A percentile compares a stretch with the other conserved stretches of the same genome.
phyloP scores from a whole-genome alignment of 164 flowering plant species.

The Akebia trifoliata region DNA sequence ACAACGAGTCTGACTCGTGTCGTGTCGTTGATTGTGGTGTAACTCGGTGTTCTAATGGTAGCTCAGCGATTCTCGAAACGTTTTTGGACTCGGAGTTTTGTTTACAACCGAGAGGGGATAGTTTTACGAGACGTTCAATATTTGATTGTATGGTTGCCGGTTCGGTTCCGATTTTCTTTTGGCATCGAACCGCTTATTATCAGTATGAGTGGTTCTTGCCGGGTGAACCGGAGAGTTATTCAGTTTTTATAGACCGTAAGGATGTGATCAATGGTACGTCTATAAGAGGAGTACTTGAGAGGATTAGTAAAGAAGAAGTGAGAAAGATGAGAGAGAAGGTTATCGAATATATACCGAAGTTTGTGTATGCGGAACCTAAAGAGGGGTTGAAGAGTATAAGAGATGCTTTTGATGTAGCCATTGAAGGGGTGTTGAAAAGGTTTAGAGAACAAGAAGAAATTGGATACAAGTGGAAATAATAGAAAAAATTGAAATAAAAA shows the following conservation, averaged over 20 bases:
- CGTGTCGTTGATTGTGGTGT: conserved; percentile 61
- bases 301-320: conserved; percentile 42
- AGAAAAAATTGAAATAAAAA: neutral
- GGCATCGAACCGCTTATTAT: conserved; percentile 73
- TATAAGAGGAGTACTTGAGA: conserved; percentile 47
- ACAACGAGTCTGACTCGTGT: conserved; percentile 39
- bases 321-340: conserved; percentile 70
- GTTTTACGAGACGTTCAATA: conserved; percentile 84
- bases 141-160: conserved; percentile 99
- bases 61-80: conserved; percentile 52
- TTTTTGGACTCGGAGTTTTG: conserved; percentile 82
- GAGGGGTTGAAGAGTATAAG: conserved; percentile 43
- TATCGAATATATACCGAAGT: conserved; percentile 57
- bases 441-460: conserved; percentile 39
- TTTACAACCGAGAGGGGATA: conserved; percentile 91
- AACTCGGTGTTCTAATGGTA: conserved; percentile 56
- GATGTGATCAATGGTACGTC: conserved; percentile 65
- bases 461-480: neutral
- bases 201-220: conserved; percentile 94
- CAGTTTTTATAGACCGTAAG: conserved; percentile 73
- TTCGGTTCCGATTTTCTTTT: conserved; percentile 89
- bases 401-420: conserved; percentile 87
- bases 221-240: conserved; percentile 60
- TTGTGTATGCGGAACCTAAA: conserved; percentile 53
- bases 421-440: conserved; percentile 71